Evolutionary conservation across 352 stramenopile genomes (phyloP).

Genomic region (Phytophthora sp.): DNA sequence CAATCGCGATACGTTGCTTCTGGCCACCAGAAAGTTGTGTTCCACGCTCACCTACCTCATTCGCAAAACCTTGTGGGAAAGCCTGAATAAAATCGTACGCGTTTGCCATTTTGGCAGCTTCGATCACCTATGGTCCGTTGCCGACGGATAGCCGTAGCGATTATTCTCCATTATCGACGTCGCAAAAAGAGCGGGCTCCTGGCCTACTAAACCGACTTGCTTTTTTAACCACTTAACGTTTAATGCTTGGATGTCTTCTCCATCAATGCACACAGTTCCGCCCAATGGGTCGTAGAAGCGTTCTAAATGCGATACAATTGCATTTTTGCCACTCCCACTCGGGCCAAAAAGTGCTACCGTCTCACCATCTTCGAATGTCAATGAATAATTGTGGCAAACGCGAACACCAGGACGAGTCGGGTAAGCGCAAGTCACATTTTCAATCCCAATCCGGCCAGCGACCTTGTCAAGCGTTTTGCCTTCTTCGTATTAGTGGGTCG

Average conservation of each 20-base stretch:
- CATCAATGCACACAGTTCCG: constrained; percentile 49
- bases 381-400: constrained; percentile 63
- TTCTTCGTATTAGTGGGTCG: constrained; percentile 44
- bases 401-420: constrained; percentile 59
- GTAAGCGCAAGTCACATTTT: constrained; percentile 82
- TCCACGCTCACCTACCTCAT: constrained; percentile 87
- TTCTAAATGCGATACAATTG: constrained; percentile 92
- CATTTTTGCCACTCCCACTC: constrained; percentile 86
- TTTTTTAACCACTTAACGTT: constrained; percentile 51
- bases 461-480: constrained; percentile 50
- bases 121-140: constrained; percentile 77
- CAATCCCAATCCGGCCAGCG: constrained; percentile 70
- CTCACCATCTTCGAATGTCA: constrained; percentile 65
- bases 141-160: constrained; percentile 43
- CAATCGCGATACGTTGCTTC: constrained; percentile 94
- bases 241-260: constrained; percentile 74
- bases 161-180: constrained; percentile 64
- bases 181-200: constrained; percentile 86
- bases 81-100: constrained; percentile 90
- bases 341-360: constrained; percentile 71
- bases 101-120: constrained; percentile 84
- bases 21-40: constrained; percentile 93
- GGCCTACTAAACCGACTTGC: constrained; percentile 72
- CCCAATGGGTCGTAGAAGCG: constrained; percentile 92
- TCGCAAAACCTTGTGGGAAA: constrained; percentile 74